Evolutionary conservation across 352 stramenopile species (phyloP).

Genomic region (Phytophthora sojae): DNA sequence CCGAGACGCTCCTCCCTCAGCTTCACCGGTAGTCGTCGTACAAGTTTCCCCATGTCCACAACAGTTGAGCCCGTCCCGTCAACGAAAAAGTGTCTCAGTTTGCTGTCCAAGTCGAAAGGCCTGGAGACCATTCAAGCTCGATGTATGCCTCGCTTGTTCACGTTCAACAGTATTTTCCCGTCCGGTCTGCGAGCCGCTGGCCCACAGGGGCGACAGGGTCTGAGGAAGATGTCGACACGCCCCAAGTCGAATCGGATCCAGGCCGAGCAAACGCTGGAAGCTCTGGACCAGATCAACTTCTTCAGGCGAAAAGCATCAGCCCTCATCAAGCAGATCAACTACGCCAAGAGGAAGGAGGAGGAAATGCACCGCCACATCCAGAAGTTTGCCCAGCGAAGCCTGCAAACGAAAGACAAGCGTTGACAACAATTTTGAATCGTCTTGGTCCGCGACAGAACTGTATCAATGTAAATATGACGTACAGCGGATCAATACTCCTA

Average conservation of each 20-base stretch:
- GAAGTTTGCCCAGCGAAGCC: constrained; percentile 59
- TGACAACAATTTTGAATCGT: constrained; percentile 7
- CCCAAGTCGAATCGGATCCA: constrained; percentile 44
- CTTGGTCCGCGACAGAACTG: constrained; percentile 4
- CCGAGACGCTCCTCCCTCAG: constrained; percentile 34
- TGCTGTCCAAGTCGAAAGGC: neutral
- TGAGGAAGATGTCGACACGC: constrained; percentile 9
- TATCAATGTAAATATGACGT: constrained; percentile 34
- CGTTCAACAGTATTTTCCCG: constrained; percentile 51
- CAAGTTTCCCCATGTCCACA: constrained; percentile 34
- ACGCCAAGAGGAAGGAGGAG: constrained; percentile 67
- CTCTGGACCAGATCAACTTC: constrained; percentile 70
- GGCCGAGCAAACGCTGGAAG: constrained; percentile 59
- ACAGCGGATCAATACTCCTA: constrained; percentile 6
- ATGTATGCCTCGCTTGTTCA: constrained; percentile 57
- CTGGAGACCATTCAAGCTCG: constrained; percentile 25
- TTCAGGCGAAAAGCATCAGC: constrained; percentile 67
- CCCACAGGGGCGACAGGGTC: constrained; percentile 3
- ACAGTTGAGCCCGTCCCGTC: constrained; percentile 7
- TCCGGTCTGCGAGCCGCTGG: constrained; percentile 3
- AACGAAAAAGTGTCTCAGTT: constrained; percentile 21
- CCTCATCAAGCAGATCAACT: constrained; percentile 74
- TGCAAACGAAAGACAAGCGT: constrained; percentile 43
- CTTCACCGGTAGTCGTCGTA: constrained; percentile 27
- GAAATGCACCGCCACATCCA: constrained; percentile 76